Base-by-base conservation (phyloP, 2,329 filamentous ascomycete species). In the Ceratocystis diversiconidia region DNA sequence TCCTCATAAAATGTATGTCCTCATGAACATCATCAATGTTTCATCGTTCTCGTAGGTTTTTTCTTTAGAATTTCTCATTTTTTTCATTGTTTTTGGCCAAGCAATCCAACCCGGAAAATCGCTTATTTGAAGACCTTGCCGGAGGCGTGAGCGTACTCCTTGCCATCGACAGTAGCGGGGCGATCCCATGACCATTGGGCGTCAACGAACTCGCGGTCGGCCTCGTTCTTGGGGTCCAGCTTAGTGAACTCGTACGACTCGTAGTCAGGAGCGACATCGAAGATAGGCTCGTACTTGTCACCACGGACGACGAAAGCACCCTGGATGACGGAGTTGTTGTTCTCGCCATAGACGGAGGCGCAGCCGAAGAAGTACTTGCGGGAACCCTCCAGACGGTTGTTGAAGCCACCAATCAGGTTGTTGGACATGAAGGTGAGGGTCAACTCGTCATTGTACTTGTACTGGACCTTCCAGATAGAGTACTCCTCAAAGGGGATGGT, bases 361-460 rank as follows among this genome's bases (percentile, higher is more conserved):
- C 82, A 85, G 72, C 94, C 94, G 79, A 99, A 97, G 76, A 99
- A 79, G 84, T 90, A 96, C 87, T 99, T 99, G 82, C 94, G 92
- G 75, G 90, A 96, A 70, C 76, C 94, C 84, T 99, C 94, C 68
- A 99, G 90, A 83, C 94, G 94, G 77, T 85, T 84, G 81, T 96
- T 95, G 85, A 99, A 96, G 77, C 94, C 94, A 79, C 89, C 92
- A 76, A 99, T 92, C 78, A 97, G 82, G 85, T 99, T 99, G 84
- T 88, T 90, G 72, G 90, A 92, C 94, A 99, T 99, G 89, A 99
- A 99, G 74, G 88, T 89, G 78, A 94, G 81, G 75, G 90, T 96
- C 71, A 99, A 85, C 86, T 99, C 94, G 69, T 96, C 86, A 79
- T 96, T 95, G 85, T 99, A 99, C 87, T 96, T 96, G 87, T 96